Evolutionary conservation across 345 rosid species (phyloP), one percentile per base, ranked within the genome.

Genomic region (Psidium friedrichsthalianum): DNA sequence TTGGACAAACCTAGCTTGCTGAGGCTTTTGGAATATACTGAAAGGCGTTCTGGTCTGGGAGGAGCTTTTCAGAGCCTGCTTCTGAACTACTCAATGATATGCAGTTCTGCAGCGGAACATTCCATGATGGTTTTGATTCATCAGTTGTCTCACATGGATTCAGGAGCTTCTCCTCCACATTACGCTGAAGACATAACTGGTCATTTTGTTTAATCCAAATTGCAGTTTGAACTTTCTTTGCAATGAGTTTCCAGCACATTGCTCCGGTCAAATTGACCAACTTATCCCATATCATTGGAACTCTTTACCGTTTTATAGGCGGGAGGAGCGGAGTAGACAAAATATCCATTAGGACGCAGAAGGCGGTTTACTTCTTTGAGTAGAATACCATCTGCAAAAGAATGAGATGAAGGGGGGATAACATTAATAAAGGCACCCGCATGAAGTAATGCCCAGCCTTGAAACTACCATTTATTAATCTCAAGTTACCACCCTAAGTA

Each of bases 161-260:
- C 40, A 97, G 87, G 36, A 91, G 90, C 88, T 97, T 94, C 89
- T 86, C 82, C 88, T 93, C 92, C 64, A 90, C 92, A 88, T 95
- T 94, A 69, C 84, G 86, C 89, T 32, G 80, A 86, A 94, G 94
- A 87, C 99, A 97, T 36, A 86, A 88, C 82, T 89, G 90, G 40
- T 94, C 87, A 83, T 92, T 95, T 87, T 88, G 90, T 89, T 97
- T 97, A 22, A 93, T 78, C 99, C 99, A 97, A 84, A 97, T 93
- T 11, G 99, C 99, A n/a, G 99, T 95, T 84, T 97, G 98, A 83
- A 97, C 92, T 88, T 96, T 85, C 85, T 86, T 90, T 40, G 99
- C 93, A 90, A 95, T 89, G 88, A 96, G 99, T 90, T 93, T 96
- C 99, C 99, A 97, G 90, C 99, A 97, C 98, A 97, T 94, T 84